Conservation (phyloP, 257 asterid species). For the Hygrophila difformis region DNA sequence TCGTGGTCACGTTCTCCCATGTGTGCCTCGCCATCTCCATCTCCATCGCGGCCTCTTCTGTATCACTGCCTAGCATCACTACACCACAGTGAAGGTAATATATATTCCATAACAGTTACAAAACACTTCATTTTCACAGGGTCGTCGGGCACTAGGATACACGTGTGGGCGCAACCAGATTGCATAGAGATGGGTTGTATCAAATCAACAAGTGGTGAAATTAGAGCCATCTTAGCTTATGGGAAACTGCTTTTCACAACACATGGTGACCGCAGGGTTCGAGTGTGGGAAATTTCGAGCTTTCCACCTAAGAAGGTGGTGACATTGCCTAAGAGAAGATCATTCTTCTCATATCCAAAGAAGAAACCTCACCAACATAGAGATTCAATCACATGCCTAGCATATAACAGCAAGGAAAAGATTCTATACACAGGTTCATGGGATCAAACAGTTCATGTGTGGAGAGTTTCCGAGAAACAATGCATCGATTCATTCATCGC, state of each 20-base stretch:
- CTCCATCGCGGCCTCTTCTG: slow-evolving; percentile 22
- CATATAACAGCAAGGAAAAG: slow-evolving; percentile 41
- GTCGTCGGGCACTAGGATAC: slow-evolving; percentile 48
- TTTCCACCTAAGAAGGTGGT: slow-evolving; percentile 32
- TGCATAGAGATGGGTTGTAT: slow-evolving; percentile 50
- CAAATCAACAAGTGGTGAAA: slow-evolving; percentile 39
- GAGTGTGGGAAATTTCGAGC: slow-evolving; percentile 44
- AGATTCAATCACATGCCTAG: slow-evolving; percentile 44
- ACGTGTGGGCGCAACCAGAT: slow-evolving; percentile 56
- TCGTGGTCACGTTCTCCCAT: slow-evolving; percentile 62
- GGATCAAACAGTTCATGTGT: slow-evolving; percentile 57
- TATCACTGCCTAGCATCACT: slow-evolving; percentile 65
- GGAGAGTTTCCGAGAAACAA: slow-evolving; percentile 37
- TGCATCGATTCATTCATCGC: slow-evolving; percentile 57
- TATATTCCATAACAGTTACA: slow-evolving; percentile 39
- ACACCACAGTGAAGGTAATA: slow-evolving; percentile 47
- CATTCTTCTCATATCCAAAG: slow-evolving; percentile 25
- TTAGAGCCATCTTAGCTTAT: slow-evolving; percentile 45
- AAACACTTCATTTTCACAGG: slow-evolving; percentile 51
- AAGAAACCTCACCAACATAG: slow-evolving; percentile 29
- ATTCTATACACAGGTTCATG: slow-evolving; percentile 62
- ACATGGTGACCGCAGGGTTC: slow-evolving; percentile 51
- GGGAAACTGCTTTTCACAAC: slow-evolving; percentile 44
- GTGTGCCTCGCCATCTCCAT: slow-evolving; percentile 22
- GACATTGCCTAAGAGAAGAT: slow-evolving; percentile 36